A percentile compares a stretch with the other conserved stretches of the same genome.
These are phyloP conservation scores for Lactarius trivialis DNA, from an alignment of 768 basidiomycete genomes.

Conservation along the genomic window DNA sequence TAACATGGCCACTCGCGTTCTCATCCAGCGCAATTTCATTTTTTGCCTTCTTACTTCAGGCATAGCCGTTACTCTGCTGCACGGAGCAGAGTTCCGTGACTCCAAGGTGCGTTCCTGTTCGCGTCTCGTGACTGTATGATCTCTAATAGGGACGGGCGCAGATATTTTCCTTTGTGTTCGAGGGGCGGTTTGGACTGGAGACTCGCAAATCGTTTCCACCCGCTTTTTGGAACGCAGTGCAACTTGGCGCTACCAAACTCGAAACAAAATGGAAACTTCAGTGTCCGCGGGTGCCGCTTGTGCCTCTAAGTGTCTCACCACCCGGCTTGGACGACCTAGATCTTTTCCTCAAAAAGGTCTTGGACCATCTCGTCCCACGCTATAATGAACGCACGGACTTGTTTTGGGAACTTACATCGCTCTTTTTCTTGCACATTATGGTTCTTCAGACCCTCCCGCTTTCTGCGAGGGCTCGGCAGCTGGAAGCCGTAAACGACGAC, in stretches of 20 bases:
- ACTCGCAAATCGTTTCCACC: slow-evolving; percentile 17
- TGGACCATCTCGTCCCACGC: slow-evolving; percentile 8
- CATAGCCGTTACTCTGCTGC: slow-evolving; percentile 45
- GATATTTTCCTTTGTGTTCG: slow-evolving; percentile 55
- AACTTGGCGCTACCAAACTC: slow-evolving; percentile 16
- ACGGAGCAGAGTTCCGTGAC: slow-evolving; percentile 53
- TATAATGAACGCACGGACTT: not conserved
- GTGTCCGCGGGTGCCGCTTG: slow-evolving; percentile 1
- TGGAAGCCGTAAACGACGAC: slow-evolving; percentile 26
- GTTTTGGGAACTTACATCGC: slow-evolving; percentile 14
- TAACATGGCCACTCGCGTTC: slow-evolving; percentile 28
- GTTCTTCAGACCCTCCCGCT: slow-evolving; percentile 21
- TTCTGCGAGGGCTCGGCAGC: slow-evolving; percentile 20
- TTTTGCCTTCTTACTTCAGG: slow-evolving; percentile 43
- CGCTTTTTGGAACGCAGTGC: slow-evolving; percentile 23
- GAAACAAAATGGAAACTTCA: not conserved
- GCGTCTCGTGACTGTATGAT: not conserved
- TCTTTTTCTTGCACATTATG: slow-evolving; percentile 19
- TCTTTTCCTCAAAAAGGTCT: slow-evolving; percentile 1
- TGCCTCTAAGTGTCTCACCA: not conserved
- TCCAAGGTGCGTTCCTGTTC: slow-evolving; percentile 43
- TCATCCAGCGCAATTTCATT: slow-evolving; percentile 46
- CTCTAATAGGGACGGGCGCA: slow-evolving; percentile 25
- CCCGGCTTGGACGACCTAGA: not conserved
- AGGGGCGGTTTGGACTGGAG: slow-evolving; percentile 27